Evolutionary conservation across 2,329 filamentous ascomycete genomes (phyloP).

Genomic region (Zasmidium cellare): DNA sequence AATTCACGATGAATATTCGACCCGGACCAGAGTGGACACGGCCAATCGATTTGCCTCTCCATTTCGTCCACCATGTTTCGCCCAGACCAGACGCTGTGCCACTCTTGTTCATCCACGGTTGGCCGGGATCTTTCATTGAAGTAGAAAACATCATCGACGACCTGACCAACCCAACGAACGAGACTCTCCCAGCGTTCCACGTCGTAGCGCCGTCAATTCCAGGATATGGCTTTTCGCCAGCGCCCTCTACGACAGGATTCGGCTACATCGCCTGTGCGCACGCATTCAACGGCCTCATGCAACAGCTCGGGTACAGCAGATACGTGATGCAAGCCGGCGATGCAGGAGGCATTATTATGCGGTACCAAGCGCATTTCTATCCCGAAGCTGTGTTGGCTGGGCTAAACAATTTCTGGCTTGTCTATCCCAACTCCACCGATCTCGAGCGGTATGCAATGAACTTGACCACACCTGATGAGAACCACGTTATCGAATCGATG

Average conservation of each 20-base stretch:
- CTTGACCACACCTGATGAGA: neutral
- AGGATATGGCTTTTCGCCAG: constrained; percentile 47
- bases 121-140: constrained; percentile 68
- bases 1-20: too few species aligned
- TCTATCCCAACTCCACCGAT: neutral
- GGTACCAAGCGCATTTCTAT: constrained; percentile 59
- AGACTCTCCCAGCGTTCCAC: constrained; percentile 43
- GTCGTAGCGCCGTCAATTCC: constrained; percentile 49
- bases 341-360: constrained; percentile 67
- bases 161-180: constrained; percentile 28
- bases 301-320: constrained; percentile 62
- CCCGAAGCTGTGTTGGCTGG: constrained; percentile 55
- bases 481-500: neutral
- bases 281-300: constrained; percentile 64
- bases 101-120: constrained; percentile 66
- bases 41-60: too few species aligned
- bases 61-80: constrained; percentile 64
- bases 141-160: constrained; percentile 60
- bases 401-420: constrained; percentile 58
- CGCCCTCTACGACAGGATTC: constrained; percentile 25
- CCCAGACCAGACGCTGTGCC: constrained; percentile 58
- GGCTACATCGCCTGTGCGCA: constrained; percentile 19
- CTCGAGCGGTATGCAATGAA: neutral
- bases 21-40: too few species aligned
- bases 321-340: constrained; percentile 65